Evolutionary conservation across 2,329 filamentous ascomycete species (phyloP).

Genomic region (Talaromyces sp.): DNA sequence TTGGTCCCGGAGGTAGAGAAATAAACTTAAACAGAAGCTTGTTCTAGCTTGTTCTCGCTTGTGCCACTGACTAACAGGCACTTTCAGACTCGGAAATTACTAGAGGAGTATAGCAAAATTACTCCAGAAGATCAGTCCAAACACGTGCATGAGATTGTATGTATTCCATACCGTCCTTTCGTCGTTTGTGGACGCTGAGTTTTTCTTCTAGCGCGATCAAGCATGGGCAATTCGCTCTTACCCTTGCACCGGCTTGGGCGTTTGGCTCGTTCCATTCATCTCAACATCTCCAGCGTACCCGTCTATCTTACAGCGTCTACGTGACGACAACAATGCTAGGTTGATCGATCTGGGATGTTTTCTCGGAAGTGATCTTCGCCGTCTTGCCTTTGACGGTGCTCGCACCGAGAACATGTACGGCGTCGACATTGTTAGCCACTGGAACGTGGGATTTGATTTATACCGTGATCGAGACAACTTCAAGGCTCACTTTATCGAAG

Average conservation of each 20-base stretch:
- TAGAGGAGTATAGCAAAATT: conserved; percentile 3
- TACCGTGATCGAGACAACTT: conserved; percentile 53
- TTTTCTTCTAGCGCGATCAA: not conserved
- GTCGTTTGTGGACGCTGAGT: not conserved
- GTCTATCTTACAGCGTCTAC: not conserved
- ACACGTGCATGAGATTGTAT: conserved; percentile 7
- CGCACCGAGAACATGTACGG: conserved; percentile 45
- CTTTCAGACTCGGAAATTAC: not conserved
- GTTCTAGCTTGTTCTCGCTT: not conserved
- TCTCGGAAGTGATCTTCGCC: conserved; percentile 5
- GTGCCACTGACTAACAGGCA: not conserved
- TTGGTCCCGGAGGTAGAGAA: not conserved
- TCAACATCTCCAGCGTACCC: conserved; percentile 1
- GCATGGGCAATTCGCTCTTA: conserved; percentile 8
- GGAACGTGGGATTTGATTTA: conserved; percentile 57
- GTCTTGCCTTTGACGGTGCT: conserved; percentile 42
- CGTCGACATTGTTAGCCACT: conserved; percentile 45
- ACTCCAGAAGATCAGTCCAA: not conserved
- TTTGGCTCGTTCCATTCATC: conserved; percentile 8
- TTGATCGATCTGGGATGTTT: conserved; percentile 5
- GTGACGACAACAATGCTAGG: not conserved
- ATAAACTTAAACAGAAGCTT: not conserved
- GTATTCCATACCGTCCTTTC: not conserved
- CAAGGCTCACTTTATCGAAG: conserved; percentile 45
- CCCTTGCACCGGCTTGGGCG: conserved; percentile 1